Evolutionary conservation across 352 stramenopile genomes (phyloP), one percentile per base, ranked within the genome.

Genomic region (Vaucheria bursata): DNA sequence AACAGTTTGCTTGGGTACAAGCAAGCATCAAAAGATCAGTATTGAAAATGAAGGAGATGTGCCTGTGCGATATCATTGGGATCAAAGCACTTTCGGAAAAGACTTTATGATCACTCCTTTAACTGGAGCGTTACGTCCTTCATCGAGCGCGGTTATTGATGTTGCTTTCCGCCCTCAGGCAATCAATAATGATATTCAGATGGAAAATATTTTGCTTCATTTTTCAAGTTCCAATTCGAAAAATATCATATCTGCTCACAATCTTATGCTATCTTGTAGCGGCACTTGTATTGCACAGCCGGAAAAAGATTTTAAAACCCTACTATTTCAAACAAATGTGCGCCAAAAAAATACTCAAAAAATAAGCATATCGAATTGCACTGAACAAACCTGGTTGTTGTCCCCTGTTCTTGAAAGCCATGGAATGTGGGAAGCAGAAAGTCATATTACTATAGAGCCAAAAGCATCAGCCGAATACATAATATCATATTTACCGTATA

Each of bases 11-110:
- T 82, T 93, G 1, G 89, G 91, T 4, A 94, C 88, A 37, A 89
- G 91, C 38, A 77, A 94, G 1, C 90, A 92, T 40, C 86, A 90
- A 6, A 91, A 91, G 70, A 74, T 97, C 25, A 86, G 87, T 18
- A 82, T 97, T 52, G 90, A 96, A 72, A 97, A 97, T 73, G 85
- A 87, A 7, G 92, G 92, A 8, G 92, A 97, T 77, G 73, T 97
- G 1, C 81, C 89, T 0, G 87, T 91, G 7, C 92, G 91, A 52
- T 97, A 93, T 75, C 74, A 39, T 64, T 97, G 92, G 92, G 89
- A 90, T 33, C 37, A 85, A 3, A 84, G 80, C 0, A 85, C 89
- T 5, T 92, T 96, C 75, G 86, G 85, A 0, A 85, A 87, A 0
- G 87, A 96, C 64, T 96, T 97, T 74, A 71, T 75, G 0, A 88